A percentile compares a stretch with the other conserved stretches of the same genome.
Conservation (phyloP, 768 basidiomycete species). For the Clavulina sp. region DNA sequence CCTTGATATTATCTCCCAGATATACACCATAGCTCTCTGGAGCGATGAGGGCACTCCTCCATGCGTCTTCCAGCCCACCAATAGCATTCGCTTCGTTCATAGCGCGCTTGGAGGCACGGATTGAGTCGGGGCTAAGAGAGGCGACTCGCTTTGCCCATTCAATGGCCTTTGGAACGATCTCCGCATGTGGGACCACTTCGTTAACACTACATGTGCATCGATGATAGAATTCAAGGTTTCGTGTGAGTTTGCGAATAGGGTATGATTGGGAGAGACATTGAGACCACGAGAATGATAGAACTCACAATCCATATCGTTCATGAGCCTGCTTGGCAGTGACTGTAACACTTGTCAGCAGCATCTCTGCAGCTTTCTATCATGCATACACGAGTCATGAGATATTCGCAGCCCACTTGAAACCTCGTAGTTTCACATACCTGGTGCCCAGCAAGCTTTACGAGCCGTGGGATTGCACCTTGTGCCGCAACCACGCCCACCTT, state of each 20-base stretch:
- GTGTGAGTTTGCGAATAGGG: neutral
- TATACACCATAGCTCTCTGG: constrained; percentile 36
- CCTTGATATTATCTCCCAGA: constrained; percentile 53
- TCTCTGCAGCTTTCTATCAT: constrained; percentile 48
- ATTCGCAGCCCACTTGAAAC: constrained; percentile 4
- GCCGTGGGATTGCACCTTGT: constrained; percentile 59
- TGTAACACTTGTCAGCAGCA: constrained; percentile 56
- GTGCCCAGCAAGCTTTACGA: constrained; percentile 49
- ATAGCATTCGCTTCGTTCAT: constrained; percentile 36
- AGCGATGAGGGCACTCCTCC: constrained; percentile 29
- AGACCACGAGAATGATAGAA: constrained; percentile 7
- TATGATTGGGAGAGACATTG: too few species aligned
- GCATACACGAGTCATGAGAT: neutral
- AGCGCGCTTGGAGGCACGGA: constrained; percentile 58
- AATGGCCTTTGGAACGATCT: constrained; percentile 46
- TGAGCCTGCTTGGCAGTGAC: constrained; percentile 51
- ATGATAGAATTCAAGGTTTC: neutral
- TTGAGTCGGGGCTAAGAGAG: constrained; percentile 59
- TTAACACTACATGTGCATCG: constrained; percentile 64
- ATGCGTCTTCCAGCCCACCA: constrained; percentile 34
- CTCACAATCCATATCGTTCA: constrained; percentile 58
- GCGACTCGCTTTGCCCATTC: constrained; percentile 40
- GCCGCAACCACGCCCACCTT: constrained; percentile 57
- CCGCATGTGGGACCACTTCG: constrained; percentile 35
- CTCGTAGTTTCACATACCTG: constrained; percentile 33